These are phyloP conservation scores for Ocimum tenuiflorum DNA, from an alignment of 257 asterid genomes.

Conservation along the genomic window DNA sequence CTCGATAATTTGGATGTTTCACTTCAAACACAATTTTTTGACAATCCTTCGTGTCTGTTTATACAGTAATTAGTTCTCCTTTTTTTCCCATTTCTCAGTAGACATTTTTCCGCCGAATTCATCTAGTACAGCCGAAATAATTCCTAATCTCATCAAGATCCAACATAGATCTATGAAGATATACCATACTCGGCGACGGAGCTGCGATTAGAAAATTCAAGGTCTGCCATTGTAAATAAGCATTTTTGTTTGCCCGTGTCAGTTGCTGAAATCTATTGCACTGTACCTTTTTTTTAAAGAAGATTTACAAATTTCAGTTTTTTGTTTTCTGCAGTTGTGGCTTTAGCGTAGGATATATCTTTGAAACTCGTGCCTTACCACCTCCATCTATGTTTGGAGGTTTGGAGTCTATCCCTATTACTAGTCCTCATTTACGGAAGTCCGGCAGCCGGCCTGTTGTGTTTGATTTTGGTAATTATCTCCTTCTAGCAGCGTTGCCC, in stretches of 20 bases:
- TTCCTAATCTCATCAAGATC: background rate
- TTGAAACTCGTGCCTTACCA: slow-evolving; percentile 22
- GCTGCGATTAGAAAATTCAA: background rate
- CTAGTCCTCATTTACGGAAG: slow-evolving; percentile 83
- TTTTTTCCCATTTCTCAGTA: background rate
- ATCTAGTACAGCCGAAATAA: background rate
- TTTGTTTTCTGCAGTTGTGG: slow-evolving; percentile 23
- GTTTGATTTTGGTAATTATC: slow-evolving; percentile 24
- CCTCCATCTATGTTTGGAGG: slow-evolving; percentile 96
- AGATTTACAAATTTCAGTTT: background rate
- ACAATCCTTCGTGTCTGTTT: background rate
- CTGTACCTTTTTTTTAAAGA: background rate
- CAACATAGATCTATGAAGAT: background rate
- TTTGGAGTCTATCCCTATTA: slow-evolving; percentile 47
- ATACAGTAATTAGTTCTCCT: background rate
- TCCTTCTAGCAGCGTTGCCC: background rate
- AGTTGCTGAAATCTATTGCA: background rate
- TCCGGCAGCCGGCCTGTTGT: slow-evolving; percentile 92
- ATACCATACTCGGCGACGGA: background rate
- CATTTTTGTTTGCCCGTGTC: background rate
- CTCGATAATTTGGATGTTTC: background rate
- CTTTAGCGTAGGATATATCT: too few relatives aligned
- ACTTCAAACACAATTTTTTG: background rate
- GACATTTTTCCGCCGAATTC: background rate
- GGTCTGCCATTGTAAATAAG: background rate